Evolutionary conservation across 73 alveolate genomes (phyloP), one percentile per base, ranked within the genome.

Genomic region (Paraurostyla sp.): DNA sequence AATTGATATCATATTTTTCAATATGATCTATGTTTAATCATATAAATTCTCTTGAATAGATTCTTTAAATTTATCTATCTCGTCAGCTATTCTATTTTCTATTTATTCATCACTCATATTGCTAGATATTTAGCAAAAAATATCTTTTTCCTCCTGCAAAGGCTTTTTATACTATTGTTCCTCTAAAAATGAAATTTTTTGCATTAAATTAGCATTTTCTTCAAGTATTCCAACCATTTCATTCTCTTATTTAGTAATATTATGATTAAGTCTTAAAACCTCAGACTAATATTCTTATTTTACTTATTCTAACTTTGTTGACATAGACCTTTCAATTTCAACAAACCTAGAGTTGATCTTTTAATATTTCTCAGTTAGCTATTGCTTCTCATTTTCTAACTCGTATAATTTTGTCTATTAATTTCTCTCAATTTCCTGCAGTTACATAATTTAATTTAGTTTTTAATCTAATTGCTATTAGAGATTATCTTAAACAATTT

Each of bases 401-500:
- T 29, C 20, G 1, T 52, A 13, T 7, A 40, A 33, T 35, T 50
- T 6, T 20, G 4, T 22, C 40, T 78, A 54, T 29, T 78, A 32
- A 11, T 54, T 29, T 4, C 54, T 42, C 3, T 43, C 63, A 51
- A 18, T 54, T 9, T 29, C 15, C 45, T 78, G 13, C n/a, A 54
- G 48, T 32, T 23, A 25, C 23, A 25, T 23, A 27, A 51, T 7
- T 52, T 78, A 76, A 30, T 52, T 49, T 22, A 20, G 9, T 45
- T 78, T 78, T 0, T 30, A 13, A 29, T 54, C 78, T 13, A 78
- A 20, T 43, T 43, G 29, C 32, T 78, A 51, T 54, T 50, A 20
- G 0, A 33, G 25, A 52, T 78, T 78, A 0, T 78, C 89, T 15
- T 78, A 51, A 54, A 41, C 62, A 4, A 78, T 78, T 36, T n/a